phyloP scores from a whole-genome alignment of 83 land plant species.

The Isoetes engelmannii region DNA sequence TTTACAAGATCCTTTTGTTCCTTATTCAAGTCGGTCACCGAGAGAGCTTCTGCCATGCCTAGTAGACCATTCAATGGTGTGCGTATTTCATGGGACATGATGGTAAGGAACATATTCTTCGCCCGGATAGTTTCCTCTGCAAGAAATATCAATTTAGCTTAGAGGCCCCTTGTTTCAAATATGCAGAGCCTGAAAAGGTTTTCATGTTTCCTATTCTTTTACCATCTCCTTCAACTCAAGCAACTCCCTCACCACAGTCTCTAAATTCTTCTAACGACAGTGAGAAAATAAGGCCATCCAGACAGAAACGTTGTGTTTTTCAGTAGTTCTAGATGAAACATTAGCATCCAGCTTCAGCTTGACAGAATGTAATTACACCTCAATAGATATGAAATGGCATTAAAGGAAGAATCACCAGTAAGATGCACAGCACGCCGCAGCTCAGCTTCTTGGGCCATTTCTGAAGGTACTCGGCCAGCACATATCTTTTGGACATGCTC shows the following conservation, averaged over 20 bases:
- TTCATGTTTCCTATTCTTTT: background rate
- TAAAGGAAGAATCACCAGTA: constrained; percentile 11
- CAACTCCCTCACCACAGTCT: background rate
- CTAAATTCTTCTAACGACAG: background rate
- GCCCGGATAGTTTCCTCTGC: constrained; percentile 28
- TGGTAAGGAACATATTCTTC: constrained; percentile 28
- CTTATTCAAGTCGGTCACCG: constrained; percentile 9
- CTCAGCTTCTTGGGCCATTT: constrained; percentile 20
- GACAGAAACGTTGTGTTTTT: background rate
- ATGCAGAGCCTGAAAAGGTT: background rate
- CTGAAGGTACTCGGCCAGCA: constrained; percentile 11
- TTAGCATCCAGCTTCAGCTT: background rate
- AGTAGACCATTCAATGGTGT: constrained; percentile 28
- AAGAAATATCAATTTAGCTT: background rate
- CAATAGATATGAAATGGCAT: background rate
- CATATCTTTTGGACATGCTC: constrained; percentile 10
- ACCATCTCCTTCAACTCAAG: background rate
- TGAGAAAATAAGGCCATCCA: background rate
- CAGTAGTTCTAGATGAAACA: background rate
- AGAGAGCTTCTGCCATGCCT: constrained; percentile 25
- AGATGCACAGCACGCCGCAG: constrained; percentile 21
- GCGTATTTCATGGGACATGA: constrained; percentile 29
- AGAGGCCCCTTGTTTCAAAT: background rate
- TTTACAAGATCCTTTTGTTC: constrained; percentile 26
- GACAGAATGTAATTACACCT: background rate